Percentiles rank a stretch among this genome's conserved stretches.
Evolutionary conservation across 169 alveolate species (phyloP).

Genomic region (Babesia gibsoni): DNA sequence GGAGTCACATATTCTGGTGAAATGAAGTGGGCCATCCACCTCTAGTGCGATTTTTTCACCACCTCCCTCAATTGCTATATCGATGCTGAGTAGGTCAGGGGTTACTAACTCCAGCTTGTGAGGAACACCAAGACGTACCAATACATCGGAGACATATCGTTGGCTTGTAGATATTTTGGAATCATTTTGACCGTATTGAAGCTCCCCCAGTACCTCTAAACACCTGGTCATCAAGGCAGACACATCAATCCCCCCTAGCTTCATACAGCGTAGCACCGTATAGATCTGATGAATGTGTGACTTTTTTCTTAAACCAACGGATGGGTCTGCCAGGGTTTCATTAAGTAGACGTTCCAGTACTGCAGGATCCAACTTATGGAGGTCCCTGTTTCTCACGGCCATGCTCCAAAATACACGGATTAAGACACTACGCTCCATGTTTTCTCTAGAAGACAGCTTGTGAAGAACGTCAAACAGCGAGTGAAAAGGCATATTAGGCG

Average conservation of each 20-base stretch:
- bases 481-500: conserved; percentile 4
- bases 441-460: not conserved
- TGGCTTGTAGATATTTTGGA: conserved; percentile 57
- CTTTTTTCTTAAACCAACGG: conserved; percentile 6
- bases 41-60: conserved; percentile 59
- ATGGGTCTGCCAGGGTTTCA: not conserved
- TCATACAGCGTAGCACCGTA: conserved; percentile 10
- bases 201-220: conserved; percentile 1
- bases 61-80: conserved; percentile 40
- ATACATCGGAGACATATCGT: conserved; percentile 54
- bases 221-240: conserved; percentile 8
- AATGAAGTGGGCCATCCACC: conserved; percentile 67
- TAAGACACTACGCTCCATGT: conserved; percentile 13
- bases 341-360: not conserved
- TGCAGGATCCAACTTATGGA: not conserved
- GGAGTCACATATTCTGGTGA: conserved; percentile 34
- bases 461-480: conserved; percentile 9
- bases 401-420: conserved; percentile 30
- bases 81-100: conserved; percentile 55
- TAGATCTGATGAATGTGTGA: conserved; percentile 34
- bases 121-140: conserved; percentile 52
- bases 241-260: conserved; percentile 1
- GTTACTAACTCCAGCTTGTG: conserved; percentile 58
- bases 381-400: not conserved
- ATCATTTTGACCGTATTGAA: conserved; percentile 34